Conservation (phyloP, 805 yeast genomes). For the Yamadazyma insecticola region DNA sequence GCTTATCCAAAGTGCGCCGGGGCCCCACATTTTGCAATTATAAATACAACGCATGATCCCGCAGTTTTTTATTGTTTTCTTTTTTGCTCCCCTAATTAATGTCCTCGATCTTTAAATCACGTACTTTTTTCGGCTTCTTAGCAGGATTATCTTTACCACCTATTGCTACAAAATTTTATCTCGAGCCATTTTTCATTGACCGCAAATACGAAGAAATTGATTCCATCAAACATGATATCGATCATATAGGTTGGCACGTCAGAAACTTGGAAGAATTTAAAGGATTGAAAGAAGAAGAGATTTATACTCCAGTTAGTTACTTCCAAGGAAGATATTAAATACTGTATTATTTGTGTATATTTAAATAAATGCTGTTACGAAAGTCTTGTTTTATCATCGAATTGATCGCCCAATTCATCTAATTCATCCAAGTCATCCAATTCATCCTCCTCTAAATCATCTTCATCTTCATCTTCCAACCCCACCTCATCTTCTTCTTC, state of each 20-base stretch:
- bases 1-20: no score
- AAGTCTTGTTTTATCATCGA: no score
- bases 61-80: no score
- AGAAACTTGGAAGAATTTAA: slow-evolving; percentile 24
- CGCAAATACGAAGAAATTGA: slow-evolving; percentile 24
- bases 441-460: slow-evolving; percentile 1
- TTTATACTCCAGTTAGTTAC: slow-evolving; percentile 23
- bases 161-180: slow-evolving; percentile 19
- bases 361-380: no score
- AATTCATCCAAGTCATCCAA: no score
- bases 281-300: slow-evolving; percentile 23
- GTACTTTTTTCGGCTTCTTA: slow-evolving; percentile 17
- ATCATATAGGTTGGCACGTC: slow-evolving; percentile 32
- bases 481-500: slow-evolving; percentile 5
- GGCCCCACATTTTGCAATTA: no score
- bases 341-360: neutral
- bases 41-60: no score
- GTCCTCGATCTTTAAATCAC: slow-evolving; percentile 5
- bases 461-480: slow-evolving; percentile 6
- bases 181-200: slow-evolving; percentile 22
- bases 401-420: no score
- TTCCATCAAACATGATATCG: slow-evolving; percentile 24
- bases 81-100: no score
- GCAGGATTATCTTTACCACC: slow-evolving; percentile 29
- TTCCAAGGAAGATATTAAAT: slow-evolving; percentile 16